These are phyloP conservation scores for Blepharisma stoltei DNA, from an alignment of 73 alveolate species.

Conservation along the genomic window DNA sequence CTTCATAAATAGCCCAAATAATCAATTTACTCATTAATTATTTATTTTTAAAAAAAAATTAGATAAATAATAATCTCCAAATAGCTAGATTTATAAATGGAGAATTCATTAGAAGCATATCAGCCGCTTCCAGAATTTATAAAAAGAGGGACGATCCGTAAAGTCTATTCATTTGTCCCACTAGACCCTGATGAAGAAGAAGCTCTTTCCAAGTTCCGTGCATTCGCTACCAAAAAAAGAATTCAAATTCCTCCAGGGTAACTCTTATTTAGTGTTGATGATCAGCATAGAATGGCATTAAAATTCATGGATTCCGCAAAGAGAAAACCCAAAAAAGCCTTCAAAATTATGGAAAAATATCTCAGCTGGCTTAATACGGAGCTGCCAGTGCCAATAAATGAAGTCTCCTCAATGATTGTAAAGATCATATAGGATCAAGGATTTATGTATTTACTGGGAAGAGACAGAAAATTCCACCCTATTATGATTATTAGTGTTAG, in stretches of 20 bases:
- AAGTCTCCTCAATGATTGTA: conserved; percentile 22
- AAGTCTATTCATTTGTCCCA: conserved; percentile 1
- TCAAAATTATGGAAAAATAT: conserved; percentile 1
- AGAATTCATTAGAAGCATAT: neutral
- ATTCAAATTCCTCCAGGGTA: neutral
- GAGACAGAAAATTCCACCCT: conserved; percentile 45
- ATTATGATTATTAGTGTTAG: conserved; percentile 41
- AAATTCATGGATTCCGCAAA: conserved; percentile 4
- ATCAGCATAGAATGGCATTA: neutral
- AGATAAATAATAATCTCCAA: no score
- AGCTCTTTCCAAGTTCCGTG: neutral
- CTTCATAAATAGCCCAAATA: neutral
- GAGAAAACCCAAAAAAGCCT: neutral
- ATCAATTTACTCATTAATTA: no score
- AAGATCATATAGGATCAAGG: conserved; percentile 31
- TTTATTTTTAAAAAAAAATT: no score
- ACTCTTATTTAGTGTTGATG: neutral
- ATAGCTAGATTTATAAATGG: neutral
- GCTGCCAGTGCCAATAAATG: conserved; percentile 17
- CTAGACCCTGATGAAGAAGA: conserved; percentile 12
- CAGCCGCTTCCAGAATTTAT: conserved; percentile 14
- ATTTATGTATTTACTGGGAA: conserved; percentile 36
- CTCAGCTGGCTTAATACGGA: neutral
- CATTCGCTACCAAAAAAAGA: neutral
- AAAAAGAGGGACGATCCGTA: conserved; percentile 4